Evolutionary conservation across 2,329 filamentous ascomycete genomes (phyloP), one percentile per base, ranked within the genome.

Genomic region (Aspergillus ibericus): DNA sequence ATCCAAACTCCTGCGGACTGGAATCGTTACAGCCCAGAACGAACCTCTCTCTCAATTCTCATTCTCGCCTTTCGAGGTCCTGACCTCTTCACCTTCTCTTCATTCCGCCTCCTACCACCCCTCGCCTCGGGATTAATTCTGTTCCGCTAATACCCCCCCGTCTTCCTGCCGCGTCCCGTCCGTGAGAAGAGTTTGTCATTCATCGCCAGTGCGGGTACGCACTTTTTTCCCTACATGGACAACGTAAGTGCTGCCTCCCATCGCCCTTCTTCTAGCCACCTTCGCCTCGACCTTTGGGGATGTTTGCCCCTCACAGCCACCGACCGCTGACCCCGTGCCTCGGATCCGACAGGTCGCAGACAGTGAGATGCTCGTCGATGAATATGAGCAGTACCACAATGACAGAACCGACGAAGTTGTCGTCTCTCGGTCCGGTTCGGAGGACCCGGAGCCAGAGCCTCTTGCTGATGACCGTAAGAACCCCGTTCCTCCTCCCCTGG

Each of bases 321-420:
- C 38, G 13, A 38, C 48, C 20, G 13, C 62, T 60, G 50, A 64
- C 53, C 48, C 35, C 46, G 46, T 72, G 55, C 59, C 13, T 29
- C 15, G 51, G 62, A 42, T 54, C 60, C 57, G 66, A 47, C 72
- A 86, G 84, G 78, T 85, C 69, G 67, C 74, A 64, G 83, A 82
- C 66, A 84, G 80, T 75, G 85, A 87, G 68, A 86, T 87, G 83
- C 78, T 87, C 72, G 80, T 87, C 67, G 84, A 87, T 68, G 77
- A 79, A 60, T 78, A 80, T 64, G 79, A 80, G 55, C 77, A 83
- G 63, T 85, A 85, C 70, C 84, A 82, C 71, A 83, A 87, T 76
- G 84, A 87, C 70, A 84, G 85, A 72, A 81, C 82, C 59, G 78
- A 85, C 70, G 84, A 86, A 61, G 83, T 85, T 70, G 84, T 86